Evolutionary conservation across 805 yeast species (phyloP).

Genomic region (Saccharomycopsis malanga): DNA sequence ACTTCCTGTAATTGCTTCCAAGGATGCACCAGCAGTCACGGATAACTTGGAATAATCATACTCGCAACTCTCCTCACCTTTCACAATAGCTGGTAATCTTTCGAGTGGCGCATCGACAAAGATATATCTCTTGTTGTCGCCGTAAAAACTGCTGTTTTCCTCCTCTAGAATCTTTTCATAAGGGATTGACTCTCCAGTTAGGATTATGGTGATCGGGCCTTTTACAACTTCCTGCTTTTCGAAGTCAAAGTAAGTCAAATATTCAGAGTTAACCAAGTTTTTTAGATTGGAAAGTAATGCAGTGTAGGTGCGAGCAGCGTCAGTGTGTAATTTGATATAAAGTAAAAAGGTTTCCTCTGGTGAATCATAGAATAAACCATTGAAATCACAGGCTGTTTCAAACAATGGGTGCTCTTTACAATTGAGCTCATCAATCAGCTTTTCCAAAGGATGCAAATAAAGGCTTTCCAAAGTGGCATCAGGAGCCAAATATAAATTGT

Average conservation of each 20-base stretch:
- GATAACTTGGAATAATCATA: constrained; percentile 25
- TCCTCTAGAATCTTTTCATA: constrained; percentile 28
- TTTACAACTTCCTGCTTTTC: constrained; percentile 29
- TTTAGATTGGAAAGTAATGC: constrained; percentile 38
- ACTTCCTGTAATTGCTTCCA: constrained; percentile 25
- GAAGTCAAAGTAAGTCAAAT: constrained; percentile 43
- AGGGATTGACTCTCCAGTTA: constrained; percentile 58
- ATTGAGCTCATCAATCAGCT: constrained; percentile 44
- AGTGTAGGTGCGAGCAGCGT: constrained; percentile 36
- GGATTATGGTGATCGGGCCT: constrained; percentile 55
- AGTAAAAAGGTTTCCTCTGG: constrained; percentile 48
- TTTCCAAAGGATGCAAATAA: constrained; percentile 46
- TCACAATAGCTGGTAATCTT: constrained; percentile 25
- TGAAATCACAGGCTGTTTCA: constrained; percentile 25
- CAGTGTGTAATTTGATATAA: constrained; percentile 51
- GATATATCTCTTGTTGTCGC: constrained; percentile 28
- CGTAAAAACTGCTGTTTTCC: constrained; percentile 24
- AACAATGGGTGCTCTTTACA: constrained; percentile 21
- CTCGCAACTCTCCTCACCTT: constrained; percentile 6
- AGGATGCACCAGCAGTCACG: constrained; percentile 38
- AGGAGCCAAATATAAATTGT: constrained; percentile 38
- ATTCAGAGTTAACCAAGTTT: constrained; percentile 42
- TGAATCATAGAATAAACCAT: constrained; percentile 40
- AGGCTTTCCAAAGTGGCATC: constrained; percentile 40
- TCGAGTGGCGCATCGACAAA: constrained; percentile 42